Base-by-base conservation (phyloP, 345 rosid species). In the Populus alba region DNA sequence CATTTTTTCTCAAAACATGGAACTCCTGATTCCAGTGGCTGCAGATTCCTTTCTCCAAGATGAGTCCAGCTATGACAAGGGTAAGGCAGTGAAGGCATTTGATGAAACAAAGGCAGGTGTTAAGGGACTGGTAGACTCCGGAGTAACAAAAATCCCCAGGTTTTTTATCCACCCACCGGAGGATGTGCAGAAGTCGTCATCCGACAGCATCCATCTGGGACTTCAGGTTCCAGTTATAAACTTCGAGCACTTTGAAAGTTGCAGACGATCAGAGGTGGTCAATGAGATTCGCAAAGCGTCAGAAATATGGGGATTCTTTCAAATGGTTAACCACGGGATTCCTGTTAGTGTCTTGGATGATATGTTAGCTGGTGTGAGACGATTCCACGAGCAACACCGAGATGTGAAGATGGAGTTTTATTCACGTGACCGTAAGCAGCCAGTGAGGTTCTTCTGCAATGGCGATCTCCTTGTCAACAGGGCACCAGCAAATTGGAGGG, bases 251-350 rank as follows among this genome's bases (percentile, higher is more conserved):
- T 49, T 55, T 11, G 78, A 83, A 22, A 72, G 68, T 12, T 1
- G 55, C 33, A 59, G 62, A 27, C 68, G 80, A 25, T 35, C 10
- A n/a, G 82, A 74, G 76, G 79, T 86, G 7, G 77, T 83, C 18
- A 39, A 70, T 37, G 71, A 76, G 77, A 81, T 87, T 22, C 15
- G 81, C 4, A 70, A 47, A 47, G 90, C 87, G 9, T 78, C 88
- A 18, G 84, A 82, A 75, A 85, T 69, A 17, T 84, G 92, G 89
- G 92, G 88, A 16, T 79, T 89, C 61, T 87, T 89, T 77, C 90
- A 89, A 63, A 73, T 89, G 68, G 80, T 87, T 43, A 84, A 87
- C 66, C 89, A 89, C 73, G 89, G 83, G 63, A 75, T 88, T 76
- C 84, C 89, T 1, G 75, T 57, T 1, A 17, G 67, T 39, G 84